Base-by-base conservation (phyloP, 1,284 basidiomycete species). In the Kwoniella shivajii region DNA sequence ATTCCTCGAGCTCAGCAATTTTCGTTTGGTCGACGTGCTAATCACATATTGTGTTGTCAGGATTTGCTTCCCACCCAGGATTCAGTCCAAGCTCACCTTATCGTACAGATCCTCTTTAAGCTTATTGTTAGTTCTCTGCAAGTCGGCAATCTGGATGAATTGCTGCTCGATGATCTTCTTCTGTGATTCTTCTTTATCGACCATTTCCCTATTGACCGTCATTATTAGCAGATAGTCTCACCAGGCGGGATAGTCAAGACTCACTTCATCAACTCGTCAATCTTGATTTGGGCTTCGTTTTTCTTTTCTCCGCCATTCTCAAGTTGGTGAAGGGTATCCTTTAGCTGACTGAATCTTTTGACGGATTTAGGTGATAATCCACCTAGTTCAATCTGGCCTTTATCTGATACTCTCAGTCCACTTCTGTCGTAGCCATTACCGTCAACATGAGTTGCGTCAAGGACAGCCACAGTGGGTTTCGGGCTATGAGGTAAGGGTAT, bases 111-210 rank as follows among this genome's bases (percentile, higher is more conserved):
- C 65, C 4, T 69, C 66, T 30, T 59, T 57, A 11, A 69, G 57
- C 47, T 60, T 59, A 29, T 64, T 61, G 44, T 68, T 71, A 14
- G 58, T 46, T 41, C 64, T 67, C 34, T 70, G 66, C 22, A 70
- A 49, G 46, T 70, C 65, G 18, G 68, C 70, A 51, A 72, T 72
- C 44, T 72, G 66, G n/a, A 64, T 56, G 41, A 66, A 67, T 36
- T 70, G 68, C 57, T 70, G 64, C 22, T 68, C 67, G 54, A 70
- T 68, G 18, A 68, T 66, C 24, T 64, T 57, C 31, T 66, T 54
- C 33, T 68, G 68, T 11, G 65, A 67, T 18, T 66, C 60, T 41
- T 72, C 68, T 48, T 72, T 70, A 14, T 59, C 56, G 4, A 65
- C 63, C 67, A 71, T 69, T 34, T 67, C 62, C 34, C 67, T 69